These are phyloP conservation scores for Fusarium sp. DNA, from an alignment of 2,329 filamentous ascomycete genomes.

Conservation along the genomic window DNA sequence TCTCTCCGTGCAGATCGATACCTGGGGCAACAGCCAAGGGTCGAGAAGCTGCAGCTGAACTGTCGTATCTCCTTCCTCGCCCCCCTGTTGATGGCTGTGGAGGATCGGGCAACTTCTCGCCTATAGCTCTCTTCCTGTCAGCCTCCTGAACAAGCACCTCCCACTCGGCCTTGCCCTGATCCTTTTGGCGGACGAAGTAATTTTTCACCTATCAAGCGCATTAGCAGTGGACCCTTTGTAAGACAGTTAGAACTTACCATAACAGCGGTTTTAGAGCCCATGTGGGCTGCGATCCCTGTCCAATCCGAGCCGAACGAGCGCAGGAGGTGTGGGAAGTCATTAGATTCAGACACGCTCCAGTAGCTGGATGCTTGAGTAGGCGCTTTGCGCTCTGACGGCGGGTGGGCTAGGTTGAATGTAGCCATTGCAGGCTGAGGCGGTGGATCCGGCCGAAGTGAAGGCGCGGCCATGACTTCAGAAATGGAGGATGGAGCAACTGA, in stretches of 20 bases:
- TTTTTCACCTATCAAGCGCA: slow-evolving; percentile 69
- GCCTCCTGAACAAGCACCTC: slow-evolving; percentile 70
- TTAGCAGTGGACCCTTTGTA: slow-evolving; percentile 16
- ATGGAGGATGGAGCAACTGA: slow-evolving; percentile 54
- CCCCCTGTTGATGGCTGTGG: slow-evolving; percentile 65
- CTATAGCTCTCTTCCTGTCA: slow-evolving; percentile 65
- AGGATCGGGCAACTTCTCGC: slow-evolving; percentile 70
- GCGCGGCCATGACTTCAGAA: slow-evolving; percentile 67
- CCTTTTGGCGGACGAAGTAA: slow-evolving; percentile 73
- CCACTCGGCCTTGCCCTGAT: slow-evolving; percentile 69
- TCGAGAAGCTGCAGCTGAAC: slow-evolving; percentile 51
- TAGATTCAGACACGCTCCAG: slow-evolving; percentile 86
- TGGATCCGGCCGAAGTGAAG: slow-evolving; percentile 66
- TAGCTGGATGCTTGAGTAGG: slow-evolving; percentile 79
- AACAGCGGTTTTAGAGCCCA: slow-evolving; percentile 87
- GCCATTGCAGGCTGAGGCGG: slow-evolving; percentile 60
- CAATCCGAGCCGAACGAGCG: slow-evolving; percentile 84
- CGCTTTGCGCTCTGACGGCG: slow-evolving; percentile 61
- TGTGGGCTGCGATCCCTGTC: slow-evolving; percentile 78
- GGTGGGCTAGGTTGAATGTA: slow-evolving; percentile 63
- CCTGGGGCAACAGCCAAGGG: slow-evolving; percentile 63
- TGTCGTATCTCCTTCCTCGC: slow-evolving; percentile 64
- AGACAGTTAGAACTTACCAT: slow-evolving; percentile 70
- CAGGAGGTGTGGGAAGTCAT: slow-evolving; percentile 79
- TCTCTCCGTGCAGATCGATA: slow-evolving; percentile 59